Percentiles rank a stretch among this genome's conserved stretches.
Conservation (phyloP, 2,329 filamentous ascomycete genomes). For the Fusarium sp. region DNA sequence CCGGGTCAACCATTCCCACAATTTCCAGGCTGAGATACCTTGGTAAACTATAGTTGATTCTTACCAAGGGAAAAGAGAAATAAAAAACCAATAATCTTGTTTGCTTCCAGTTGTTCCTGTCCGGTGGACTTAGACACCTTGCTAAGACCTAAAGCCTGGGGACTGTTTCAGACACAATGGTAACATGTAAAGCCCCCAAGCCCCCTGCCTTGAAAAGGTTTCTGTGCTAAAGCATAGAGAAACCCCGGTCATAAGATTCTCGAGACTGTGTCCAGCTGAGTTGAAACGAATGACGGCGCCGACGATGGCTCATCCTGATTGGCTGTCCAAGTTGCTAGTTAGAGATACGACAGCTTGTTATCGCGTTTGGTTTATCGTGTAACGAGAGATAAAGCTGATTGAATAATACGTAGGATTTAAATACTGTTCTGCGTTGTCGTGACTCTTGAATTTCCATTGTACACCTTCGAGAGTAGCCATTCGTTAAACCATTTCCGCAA, state of each 20-base stretch:
- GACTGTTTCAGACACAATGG: not conserved
- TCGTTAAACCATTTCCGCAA: not conserved
- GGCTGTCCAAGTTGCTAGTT: not conserved
- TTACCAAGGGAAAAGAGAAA: not conserved
- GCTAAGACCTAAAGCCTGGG: not conserved
- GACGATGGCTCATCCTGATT: not conserved
- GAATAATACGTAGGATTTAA: not conserved
- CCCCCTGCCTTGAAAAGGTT: not conserved
- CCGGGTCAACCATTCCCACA: not conserved
- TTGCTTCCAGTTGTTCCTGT: not conserved
- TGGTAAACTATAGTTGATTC: not conserved
- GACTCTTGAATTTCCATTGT: not conserved
- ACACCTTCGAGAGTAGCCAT: not conserved
- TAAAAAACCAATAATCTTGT: not conserved
- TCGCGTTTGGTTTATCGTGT: not conserved
- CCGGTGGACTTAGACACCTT: not conserved
- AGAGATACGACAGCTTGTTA: not conserved
- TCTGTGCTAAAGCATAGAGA: not conserved
- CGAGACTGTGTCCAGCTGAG: not conserved
- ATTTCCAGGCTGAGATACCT: not conserved
- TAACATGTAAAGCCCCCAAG: not conserved
- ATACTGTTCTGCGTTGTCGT: not conserved
- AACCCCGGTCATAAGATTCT: not conserved
- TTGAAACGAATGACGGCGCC: not conserved
- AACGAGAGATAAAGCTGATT: not conserved